Percentiles rank a stretch among this genome's conserved stretches.
These are phyloP conservation scores for Cladorrhinum samala DNA, from an alignment of 495 filamentous ascomycete genomes.

Conservation along the genomic window DNA sequence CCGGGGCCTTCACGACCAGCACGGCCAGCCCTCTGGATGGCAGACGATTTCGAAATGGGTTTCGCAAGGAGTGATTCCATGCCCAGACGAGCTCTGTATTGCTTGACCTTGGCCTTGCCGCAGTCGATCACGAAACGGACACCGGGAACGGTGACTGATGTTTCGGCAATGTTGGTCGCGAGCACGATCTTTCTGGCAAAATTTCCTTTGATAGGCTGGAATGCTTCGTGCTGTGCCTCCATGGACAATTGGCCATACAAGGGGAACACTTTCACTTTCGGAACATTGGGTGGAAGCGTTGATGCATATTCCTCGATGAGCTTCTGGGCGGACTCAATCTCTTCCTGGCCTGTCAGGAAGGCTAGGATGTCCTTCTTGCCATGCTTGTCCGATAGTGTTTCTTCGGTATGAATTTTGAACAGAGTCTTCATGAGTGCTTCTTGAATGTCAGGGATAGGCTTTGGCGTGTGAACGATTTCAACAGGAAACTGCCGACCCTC, in stretches of 20 bases:
- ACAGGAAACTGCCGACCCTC: conserved; percentile 88
- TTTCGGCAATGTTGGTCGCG: conserved; percentile 96
- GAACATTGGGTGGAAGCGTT: conserved; percentile 64
- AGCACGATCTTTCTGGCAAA: conserved; percentile 83
- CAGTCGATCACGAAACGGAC: conserved; percentile 89
- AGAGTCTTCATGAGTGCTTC: conserved; percentile 74
- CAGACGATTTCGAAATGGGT: conserved; percentile 86
- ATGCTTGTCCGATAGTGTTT: conserved; percentile 70
- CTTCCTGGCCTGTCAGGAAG: conserved; percentile 91
- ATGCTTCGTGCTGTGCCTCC: conserved; percentile 76
- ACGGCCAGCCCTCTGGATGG: conserved; percentile 85
- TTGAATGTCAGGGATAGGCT: conserved; percentile 75
- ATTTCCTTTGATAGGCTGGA: conserved; percentile 63
- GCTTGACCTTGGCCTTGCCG: conserved; percentile 90
- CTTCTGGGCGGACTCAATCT: conserved; percentile 74
- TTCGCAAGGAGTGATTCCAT: conserved; percentile 89
- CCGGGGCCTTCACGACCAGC: conserved; percentile 89
- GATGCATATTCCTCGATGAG: conserved; percentile 73
- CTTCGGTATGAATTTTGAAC: conserved; percentile 82
- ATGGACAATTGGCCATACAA: conserved; percentile 52
- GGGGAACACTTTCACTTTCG: conserved; percentile 54
- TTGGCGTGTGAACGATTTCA: conserved; percentile 66
- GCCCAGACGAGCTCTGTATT: conserved; percentile 76
- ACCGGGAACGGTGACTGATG: conserved; percentile 91
- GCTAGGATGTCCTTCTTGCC: conserved; percentile 66